phyloP scores from a whole-genome alignment of 1,139 yeast genomes.

The Suhomyces yuchorum region DNA sequence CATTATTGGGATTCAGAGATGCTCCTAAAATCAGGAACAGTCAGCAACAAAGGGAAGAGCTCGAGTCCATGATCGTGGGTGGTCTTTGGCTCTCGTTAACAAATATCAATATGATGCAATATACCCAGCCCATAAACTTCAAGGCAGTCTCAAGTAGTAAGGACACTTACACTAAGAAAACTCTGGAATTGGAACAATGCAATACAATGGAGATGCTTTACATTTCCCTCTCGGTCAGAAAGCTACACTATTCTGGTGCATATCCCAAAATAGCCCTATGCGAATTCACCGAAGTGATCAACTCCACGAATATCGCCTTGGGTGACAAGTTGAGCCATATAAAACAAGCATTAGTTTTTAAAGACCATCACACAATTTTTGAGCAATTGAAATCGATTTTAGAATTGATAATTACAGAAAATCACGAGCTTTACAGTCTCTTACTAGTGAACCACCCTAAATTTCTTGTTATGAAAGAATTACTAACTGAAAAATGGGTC shows the following conservation, averaged over 20 bases:
- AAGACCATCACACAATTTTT: neutral
- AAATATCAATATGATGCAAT: slow-evolving; percentile 1
- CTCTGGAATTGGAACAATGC: neutral
- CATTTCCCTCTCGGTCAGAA: neutral
- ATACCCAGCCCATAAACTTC: neutral
- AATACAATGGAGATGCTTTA: neutral
- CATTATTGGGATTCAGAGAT: neutral
- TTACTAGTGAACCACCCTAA: slow-evolving; percentile 4
- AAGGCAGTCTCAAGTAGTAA: neutral
- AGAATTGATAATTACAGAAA: neutral
- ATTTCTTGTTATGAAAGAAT: neutral
- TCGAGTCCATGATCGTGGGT: neutral
- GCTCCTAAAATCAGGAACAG: neutral
- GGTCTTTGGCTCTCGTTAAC: slow-evolving; percentile 5
- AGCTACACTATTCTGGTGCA: neutral
- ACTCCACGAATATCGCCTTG: neutral
- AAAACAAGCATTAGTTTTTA: neutral
- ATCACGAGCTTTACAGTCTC: slow-evolving; percentile 2
- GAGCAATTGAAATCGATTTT: neutral
- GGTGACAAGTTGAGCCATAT: neutral
- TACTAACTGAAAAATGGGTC: neutral
- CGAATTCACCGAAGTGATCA: neutral
- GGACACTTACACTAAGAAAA: neutral
- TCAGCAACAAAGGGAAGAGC: neutral
- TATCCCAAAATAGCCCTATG: neutral